A percentile compares a stretch with the other conserved stretches of the same genome.
phyloP scores from a whole-genome alignment of 2,329 filamentous ascomycete species.

The Penicillium corylophilum region DNA sequence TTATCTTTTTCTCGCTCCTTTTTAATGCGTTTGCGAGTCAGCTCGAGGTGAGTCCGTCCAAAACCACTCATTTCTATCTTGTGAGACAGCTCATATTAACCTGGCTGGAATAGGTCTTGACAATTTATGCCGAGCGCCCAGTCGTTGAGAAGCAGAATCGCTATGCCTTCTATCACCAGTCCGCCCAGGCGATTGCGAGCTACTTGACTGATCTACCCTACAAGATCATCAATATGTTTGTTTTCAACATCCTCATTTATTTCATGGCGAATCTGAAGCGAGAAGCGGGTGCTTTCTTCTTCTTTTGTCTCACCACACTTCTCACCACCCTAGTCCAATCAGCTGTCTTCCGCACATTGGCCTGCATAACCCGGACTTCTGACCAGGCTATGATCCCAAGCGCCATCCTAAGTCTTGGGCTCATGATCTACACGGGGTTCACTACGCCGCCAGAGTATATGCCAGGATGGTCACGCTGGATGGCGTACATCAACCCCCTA shows the following conservation, averaged over 20 bases:
- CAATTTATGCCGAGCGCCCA: slow-evolving; percentile 81
- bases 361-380: slow-evolving; percentile 67
- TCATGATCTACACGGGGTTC: slow-evolving; percentile 52
- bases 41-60: slow-evolving; percentile 60
- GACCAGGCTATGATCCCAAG: slow-evolving; percentile 58
- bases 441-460: slow-evolving; percentile 58
- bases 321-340: slow-evolving; percentile 86
- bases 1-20: slow-evolving; percentile 81
- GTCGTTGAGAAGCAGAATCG: slow-evolving; percentile 88
- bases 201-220: slow-evolving; percentile 82
- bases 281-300: slow-evolving; percentile 75
- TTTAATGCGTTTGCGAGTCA: slow-evolving; percentile 78
- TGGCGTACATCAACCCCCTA: slow-evolving; percentile 76
- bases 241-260: slow-evolving; percentile 78
- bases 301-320: slow-evolving; percentile 72
- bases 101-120: slow-evolving; percentile 72
- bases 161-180: slow-evolving; percentile 87
- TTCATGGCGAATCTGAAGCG: slow-evolving; percentile 82
- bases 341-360: slow-evolving; percentile 80
- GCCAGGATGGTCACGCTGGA: slow-evolving; percentile 79
- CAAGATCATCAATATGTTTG: slow-evolving; percentile 68
- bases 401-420: slow-evolving; percentile 47
- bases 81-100: too few relatives aligned
- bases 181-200: slow-evolving; percentile 82
- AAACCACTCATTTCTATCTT: too few relatives aligned